A percentile compares a stretch with the other conserved stretches of the same genome.
Evolutionary conservation across 345 rosid genomes (phyloP).

Genomic region (Kernera saxatilis): DNA sequence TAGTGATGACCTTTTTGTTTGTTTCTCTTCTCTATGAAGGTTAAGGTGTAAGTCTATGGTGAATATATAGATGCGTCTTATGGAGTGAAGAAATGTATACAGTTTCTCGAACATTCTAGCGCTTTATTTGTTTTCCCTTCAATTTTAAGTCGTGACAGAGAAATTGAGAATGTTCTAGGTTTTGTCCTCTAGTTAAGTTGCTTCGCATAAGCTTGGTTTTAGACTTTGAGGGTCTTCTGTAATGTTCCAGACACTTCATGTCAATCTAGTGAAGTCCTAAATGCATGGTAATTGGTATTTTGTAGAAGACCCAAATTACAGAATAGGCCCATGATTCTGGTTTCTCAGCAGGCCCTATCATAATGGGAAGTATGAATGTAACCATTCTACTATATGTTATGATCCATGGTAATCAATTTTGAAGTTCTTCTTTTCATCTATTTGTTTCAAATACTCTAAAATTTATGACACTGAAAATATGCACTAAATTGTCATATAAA

Average conservation of each 20-base stretch:
- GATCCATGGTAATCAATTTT: no score
- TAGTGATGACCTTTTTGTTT: not conserved
- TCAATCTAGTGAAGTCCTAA: not conserved
- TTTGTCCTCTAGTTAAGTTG: not conserved
- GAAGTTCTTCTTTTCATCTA: no score
- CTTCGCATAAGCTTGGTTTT: not conserved
- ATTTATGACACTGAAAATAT: not conserved
- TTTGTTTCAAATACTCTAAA: not conserved
- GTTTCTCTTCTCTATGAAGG: not conserved
- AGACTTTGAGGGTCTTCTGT: not conserved
- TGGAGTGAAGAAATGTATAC: not conserved
- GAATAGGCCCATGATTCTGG: conserved; percentile 6
- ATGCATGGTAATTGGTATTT: not conserved
- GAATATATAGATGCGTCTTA: not conserved
- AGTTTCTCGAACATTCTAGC: conserved; percentile 27
- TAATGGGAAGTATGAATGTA: not conserved
- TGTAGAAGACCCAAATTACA: conserved; percentile 2
- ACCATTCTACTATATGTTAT: no score
- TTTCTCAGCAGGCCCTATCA: not conserved
- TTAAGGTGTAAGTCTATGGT: not conserved
- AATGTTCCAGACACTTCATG: conserved; percentile 16
- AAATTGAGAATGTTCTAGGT: conserved; percentile 32
- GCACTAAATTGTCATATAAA: not conserved
- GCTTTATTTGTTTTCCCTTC: not conserved
- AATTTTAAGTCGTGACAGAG: not conserved